A percentile compares a stretch with the other conserved stretches of the same genome.
These are phyloP conservation scores for Viridothelium virens DNA, from an alignment of 495 filamentous ascomycete genomes.

Conservation along the genomic window DNA sequence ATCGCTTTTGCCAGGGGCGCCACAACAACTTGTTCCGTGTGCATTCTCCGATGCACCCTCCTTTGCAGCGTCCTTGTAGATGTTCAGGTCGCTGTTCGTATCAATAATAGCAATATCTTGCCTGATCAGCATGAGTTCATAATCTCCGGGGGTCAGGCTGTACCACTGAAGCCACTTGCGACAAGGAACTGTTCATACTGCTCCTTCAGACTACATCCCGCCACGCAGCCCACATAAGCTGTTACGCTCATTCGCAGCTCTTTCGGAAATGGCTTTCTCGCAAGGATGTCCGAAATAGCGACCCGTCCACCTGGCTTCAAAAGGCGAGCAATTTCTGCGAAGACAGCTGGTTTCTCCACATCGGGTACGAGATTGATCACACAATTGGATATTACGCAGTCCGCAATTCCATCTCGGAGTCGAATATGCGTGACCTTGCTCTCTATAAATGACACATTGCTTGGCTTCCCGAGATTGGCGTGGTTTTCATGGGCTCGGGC, in stretches of 20 bases:
- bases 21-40: constrained; percentile 14
- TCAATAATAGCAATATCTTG: constrained; percentile 49
- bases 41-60: neutral
- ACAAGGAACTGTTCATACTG: constrained; percentile 51
- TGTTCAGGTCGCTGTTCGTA: constrained; percentile 48
- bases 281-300: constrained; percentile 59
- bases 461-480: constrained; percentile 31
- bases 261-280: constrained; percentile 45
- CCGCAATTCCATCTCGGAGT: constrained; percentile 38
- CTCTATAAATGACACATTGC: constrained; percentile 48
- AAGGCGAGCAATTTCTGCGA: constrained; percentile 54
- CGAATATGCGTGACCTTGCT: constrained; percentile 47
- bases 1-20: constrained; percentile 3
- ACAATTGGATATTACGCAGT: constrained; percentile 59
- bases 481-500: constrained; percentile 40
- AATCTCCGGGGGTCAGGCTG: constrained; percentile 1
- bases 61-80: constrained; percentile 42
- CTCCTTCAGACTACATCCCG: constrained; percentile 47
- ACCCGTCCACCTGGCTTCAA: constrained; percentile 54
- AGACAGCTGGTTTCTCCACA: constrained; percentile 49
- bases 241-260: constrained; percentile 42
- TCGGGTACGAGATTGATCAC: constrained; percentile 59
- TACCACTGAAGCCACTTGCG: constrained; percentile 50
- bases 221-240: constrained; percentile 54
- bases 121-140: constrained; percentile 15